Evolutionary conservation across 106 monocot species (phyloP), one percentile per base, ranked within the genome.

Genomic region (Dendrobium huoshanense): DNA sequence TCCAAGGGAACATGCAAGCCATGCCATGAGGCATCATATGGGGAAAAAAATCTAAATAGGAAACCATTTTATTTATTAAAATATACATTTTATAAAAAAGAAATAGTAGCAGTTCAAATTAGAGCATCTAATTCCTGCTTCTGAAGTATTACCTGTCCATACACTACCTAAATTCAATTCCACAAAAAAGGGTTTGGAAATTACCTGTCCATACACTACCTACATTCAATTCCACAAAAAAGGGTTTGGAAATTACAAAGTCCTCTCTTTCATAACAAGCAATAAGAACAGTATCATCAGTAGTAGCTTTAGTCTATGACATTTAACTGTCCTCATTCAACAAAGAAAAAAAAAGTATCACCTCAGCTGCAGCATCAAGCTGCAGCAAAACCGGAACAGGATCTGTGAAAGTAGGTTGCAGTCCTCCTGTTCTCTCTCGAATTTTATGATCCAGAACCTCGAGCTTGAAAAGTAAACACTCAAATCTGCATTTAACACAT

Each of bases 381-480:
- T 91, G 86, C 73, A 99, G 83, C 77, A 95, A 76, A 80, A 91
- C 91, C 79, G 98, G 95, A 83, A 95, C 78, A 55, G 89, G 88
- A 45, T 84, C 79, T 68, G 81, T 78, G 80, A 95, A 88, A 82
- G 92, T 88, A 80, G 88, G 84, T 40, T 80, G 77, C 44, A 91
- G 82, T 9, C 88, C 72, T 82, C 98, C 98, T 67, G 92, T 89
- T 84, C 90, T 87, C 86, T 99, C 98, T 68, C 98, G 88, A 77
- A 88, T 75, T 85, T 90, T 99, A 77, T 99, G 95, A 86, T 99
- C 98, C 88, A 99, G 84, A 75, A 95, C 83, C 83, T 99, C 98
- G 72, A 99, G 80, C 79, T 95, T 99, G 82, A 92, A 99, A 29
- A 99, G 55, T 47, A 99, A 67, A 77, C 45, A 48, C 82, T 99